These are phyloP conservation scores for Cordyceps tenuipes DNA, from an alignment of 2,329 filamentous ascomycete genomes.

Conservation along the genomic window DNA sequence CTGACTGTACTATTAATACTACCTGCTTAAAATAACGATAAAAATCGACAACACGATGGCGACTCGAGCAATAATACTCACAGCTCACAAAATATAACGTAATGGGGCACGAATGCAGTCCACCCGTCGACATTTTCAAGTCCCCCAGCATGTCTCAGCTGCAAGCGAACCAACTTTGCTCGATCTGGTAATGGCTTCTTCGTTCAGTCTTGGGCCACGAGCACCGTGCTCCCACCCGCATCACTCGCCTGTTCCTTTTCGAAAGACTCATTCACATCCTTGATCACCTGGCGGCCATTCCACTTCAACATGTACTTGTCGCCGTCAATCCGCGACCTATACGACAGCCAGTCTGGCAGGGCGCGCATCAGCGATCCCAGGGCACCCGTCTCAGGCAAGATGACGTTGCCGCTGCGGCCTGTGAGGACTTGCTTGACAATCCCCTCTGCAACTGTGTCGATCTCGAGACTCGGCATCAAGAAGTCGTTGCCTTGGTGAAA, in stretches of 20 bases:
- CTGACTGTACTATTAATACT: background rate
- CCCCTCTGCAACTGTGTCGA: constrained; percentile 35
- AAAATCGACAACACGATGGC: background rate
- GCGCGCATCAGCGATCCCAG: constrained; percentile 37
- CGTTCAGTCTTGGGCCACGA: constrained; percentile 23
- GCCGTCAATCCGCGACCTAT: constrained; percentile 37
- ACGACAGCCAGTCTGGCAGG: constrained; percentile 57
- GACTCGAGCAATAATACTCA: background rate
- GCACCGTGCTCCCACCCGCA: constrained; percentile 28
- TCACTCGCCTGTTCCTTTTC: constrained; percentile 19
- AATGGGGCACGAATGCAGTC: background rate
- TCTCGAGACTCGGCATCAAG: constrained; percentile 27
- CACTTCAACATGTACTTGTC: constrained; percentile 35
- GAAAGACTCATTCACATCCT: constrained; percentile 34
- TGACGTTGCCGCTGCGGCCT: constrained; percentile 38
- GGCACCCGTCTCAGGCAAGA: constrained; percentile 35
- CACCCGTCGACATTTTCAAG: background rate
- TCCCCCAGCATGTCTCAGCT: background rate
- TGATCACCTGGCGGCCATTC: constrained; percentile 38
- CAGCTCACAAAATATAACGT: background rate
- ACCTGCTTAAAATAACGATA: background rate
- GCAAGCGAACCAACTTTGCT: background rate
- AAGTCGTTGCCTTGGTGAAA: constrained; percentile 44
- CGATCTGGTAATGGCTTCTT: background rate
- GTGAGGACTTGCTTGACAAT: constrained; percentile 42